Evolutionary conservation across 2,329 filamentous ascomycete species (phyloP).

Genomic region (Fusarium irregulare): DNA sequence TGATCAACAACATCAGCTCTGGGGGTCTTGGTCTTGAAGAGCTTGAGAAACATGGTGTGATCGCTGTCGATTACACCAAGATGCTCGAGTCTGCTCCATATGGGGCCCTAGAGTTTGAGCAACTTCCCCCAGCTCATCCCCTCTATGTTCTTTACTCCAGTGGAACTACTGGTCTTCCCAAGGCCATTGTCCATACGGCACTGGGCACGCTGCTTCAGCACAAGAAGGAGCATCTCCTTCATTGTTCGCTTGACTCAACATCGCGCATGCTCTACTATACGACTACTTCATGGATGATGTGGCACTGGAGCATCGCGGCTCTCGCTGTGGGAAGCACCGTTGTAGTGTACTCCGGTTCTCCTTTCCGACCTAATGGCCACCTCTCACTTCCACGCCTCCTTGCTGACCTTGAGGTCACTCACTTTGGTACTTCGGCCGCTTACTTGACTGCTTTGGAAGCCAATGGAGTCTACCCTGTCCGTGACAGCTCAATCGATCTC

Average conservation of each 20-base stretch:
- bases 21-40: slow-evolving; percentile 57
- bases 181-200: slow-evolving; percentile 93
- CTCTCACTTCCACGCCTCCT: slow-evolving; percentile 86
- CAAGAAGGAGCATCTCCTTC: slow-evolving; percentile 94
- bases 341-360: slow-evolving; percentile 91
- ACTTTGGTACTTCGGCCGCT: slow-evolving; percentile 95
- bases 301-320: slow-evolving; percentile 94
- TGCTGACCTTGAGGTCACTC: slow-evolving; percentile 83
- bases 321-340: slow-evolving; percentile 85
- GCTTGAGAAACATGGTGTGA: slow-evolving; percentile 54
- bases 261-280: slow-evolving; percentile 93
- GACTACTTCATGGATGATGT: slow-evolving; percentile 99
- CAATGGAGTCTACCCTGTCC: slow-evolving; percentile 69
- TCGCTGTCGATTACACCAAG: slow-evolving; percentile 57
- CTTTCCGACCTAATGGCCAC: slow-evolving; percentile 82
- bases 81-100: slow-evolving; percentile 59
- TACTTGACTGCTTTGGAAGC: slow-evolving; percentile 93
- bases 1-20: slow-evolving; percentile 74
- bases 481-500: slow-evolving; percentile 67
- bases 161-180: slow-evolving; percentile 87
- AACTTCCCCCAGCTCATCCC: slow-evolving; percentile 85
- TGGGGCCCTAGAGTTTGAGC: slow-evolving; percentile 72
- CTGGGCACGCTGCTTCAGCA: slow-evolving; percentile 93
- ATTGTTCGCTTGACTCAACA: slow-evolving; percentile 79
- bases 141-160: slow-evolving; percentile 95